Conservation (phyloP, 2,329 filamentous ascomycete species). For the Xylaria sp. region DNA sequence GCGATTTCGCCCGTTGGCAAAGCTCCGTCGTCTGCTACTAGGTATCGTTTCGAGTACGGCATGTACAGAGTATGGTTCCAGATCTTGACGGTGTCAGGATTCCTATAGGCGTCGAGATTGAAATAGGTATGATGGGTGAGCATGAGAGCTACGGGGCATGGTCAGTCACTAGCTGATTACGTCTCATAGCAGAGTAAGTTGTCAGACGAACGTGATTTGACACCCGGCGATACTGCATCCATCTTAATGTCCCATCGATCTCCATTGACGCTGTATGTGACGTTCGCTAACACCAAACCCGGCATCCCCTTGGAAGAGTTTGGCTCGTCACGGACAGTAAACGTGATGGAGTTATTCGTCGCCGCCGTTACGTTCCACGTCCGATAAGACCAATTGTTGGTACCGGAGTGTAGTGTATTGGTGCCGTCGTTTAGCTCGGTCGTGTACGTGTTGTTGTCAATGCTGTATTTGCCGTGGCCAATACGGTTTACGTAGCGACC, state of each 20-base stretch:
- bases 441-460: constrained; percentile 64
- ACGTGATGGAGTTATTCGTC: constrained; percentile 69
- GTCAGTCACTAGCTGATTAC: constrained; percentile 3
- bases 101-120: constrained; percentile 73
- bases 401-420: constrained; percentile 68
- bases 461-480: constrained; percentile 66
- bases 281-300: constrained; percentile 68
- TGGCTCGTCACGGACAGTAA: constrained; percentile 70
- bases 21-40: constrained; percentile 65
- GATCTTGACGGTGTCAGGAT: constrained; percentile 64
- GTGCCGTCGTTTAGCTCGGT: constrained; percentile 65
- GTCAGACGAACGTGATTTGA: constrained; percentile 54
- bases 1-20: constrained; percentile 72
- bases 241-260: constrained; percentile 70
- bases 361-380: constrained; percentile 70
- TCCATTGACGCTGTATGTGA: constrained; percentile 70
- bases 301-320: constrained; percentile 70
- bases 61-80: constrained; percentile 72
- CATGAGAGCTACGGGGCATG: constrained; percentile 19
- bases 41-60: constrained; percentile 69
- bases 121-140: constrained; percentile 68
- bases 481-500: constrained; percentile 74
- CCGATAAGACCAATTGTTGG: constrained; percentile 71
- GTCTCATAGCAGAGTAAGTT: neutral
- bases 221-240: constrained; percentile 64